Evolutionary conservation across 352 stramenopile genomes (phyloP).

Genomic region (Pythium brachiatum): DNA sequence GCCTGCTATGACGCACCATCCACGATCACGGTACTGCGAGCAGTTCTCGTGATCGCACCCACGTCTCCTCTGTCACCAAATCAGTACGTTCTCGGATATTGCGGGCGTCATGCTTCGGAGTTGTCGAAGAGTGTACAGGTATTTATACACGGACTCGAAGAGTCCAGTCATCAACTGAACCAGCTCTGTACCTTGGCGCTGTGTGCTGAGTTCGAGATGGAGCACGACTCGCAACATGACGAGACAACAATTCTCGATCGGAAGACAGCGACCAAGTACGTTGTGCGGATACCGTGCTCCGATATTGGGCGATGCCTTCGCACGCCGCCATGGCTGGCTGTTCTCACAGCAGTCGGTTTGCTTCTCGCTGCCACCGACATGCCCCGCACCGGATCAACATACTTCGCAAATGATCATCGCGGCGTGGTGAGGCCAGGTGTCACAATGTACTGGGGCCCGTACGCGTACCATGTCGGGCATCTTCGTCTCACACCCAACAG

Average conservation of each 20-base stretch:
- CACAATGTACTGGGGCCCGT: conserved; percentile 42
- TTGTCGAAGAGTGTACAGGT: no score
- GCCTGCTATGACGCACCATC: no score
- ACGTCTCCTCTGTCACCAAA: no score
- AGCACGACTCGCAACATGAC: neutral
- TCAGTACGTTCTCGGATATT: no score
- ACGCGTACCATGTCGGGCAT: conserved; percentile 40
- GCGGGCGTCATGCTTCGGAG: no score
- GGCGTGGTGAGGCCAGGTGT: conserved; percentile 27
- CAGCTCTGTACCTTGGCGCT: no score
- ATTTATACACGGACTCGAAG: no score
- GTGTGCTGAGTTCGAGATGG: neutral
- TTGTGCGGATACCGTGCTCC: neutral
- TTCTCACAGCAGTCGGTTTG: conserved; percentile 39
- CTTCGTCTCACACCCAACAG: conserved; percentile 9
- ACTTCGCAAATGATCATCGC: conserved; percentile 31
- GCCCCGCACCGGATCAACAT: conserved; percentile 38
- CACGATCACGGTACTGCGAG: no score
- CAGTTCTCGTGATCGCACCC: no score
- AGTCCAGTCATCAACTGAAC: no score
- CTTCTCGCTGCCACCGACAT: conserved; percentile 48
- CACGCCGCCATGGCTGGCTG: conserved; percentile 30
- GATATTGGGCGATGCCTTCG: conserved; percentile 29
- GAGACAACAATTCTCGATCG: neutral
- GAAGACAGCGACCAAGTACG: neutral